Evolutionary conservation across 345 rosid genomes (phyloP), one percentile per base, ranked within the genome.

Genomic region (Euclidium syriacum): DNA sequence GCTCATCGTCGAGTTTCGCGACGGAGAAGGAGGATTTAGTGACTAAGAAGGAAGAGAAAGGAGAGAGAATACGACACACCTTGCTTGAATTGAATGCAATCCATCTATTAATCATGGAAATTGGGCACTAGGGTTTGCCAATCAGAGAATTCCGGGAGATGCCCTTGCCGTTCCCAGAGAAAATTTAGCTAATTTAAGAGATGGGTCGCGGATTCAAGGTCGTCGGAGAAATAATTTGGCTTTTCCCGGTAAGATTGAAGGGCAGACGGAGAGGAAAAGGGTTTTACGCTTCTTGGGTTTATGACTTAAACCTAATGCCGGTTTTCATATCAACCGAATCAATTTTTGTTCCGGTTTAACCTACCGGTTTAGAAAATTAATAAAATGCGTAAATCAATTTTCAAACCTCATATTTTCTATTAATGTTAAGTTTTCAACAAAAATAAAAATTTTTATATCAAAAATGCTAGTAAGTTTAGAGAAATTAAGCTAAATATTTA

Each of bases 81-180:
- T 62, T 64, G 7, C 15, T 67, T 52, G 73, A 62, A 24, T 41
- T 62, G 11, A 72, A 40, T 60, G 50, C 69, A 29, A 60, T 56
- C 78, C 73, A 79, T 73, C 73, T 79, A 55, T 38, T 52, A 62
- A 83, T 77, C 88, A 83, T 81, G 71, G 75, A 50, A 52, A 58
- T 57, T 0, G 55, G 27, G 53, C 6, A 48, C 5, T 36, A 57
- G 49, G 53, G 47, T 69, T 48, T 57, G 1, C 0, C 43, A 29
- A 26, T 47, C 20, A 33, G 24, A 15, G 10, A 20, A 3, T 7
- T 34, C 29, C 4, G 11, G 39, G 46, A 68, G 68, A 52, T 18
- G 22, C 51, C 52, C 24, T 25, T 25, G 17, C n/a, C 14, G 52
- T 29, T 59, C 12, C 35, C 12, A 1, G 23, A 16, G 26, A 35